Percentiles rank a stretch among this genome's conserved stretches.
These are phyloP conservation scores for Bisporella sp. DNA, from an alignment of 2,329 filamentous ascomycete genomes.

Conservation along the genomic window DNA sequence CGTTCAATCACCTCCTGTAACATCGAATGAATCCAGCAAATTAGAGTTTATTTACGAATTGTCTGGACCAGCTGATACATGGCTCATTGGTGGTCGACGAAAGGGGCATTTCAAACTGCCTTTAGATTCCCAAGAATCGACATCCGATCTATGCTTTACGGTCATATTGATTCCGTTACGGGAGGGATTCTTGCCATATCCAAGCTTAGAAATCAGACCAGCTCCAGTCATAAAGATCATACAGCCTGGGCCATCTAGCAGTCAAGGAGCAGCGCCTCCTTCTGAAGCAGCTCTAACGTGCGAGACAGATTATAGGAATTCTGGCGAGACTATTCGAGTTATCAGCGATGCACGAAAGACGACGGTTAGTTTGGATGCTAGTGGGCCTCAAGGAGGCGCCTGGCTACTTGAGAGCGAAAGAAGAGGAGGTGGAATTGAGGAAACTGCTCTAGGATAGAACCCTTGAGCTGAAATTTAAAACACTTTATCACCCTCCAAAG, in stretches of 20 bases:
- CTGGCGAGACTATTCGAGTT: constrained; percentile 71
- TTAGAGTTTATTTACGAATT: constrained; percentile 82
- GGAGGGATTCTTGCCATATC: constrained; percentile 71
- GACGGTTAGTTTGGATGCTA: constrained; percentile 65
- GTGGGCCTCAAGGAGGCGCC: constrained; percentile 57
- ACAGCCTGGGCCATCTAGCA: constrained; percentile 11
- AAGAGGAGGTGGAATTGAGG: constrained; percentile 2
- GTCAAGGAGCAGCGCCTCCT: constrained; percentile 10
- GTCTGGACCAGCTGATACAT: constrained; percentile 63
- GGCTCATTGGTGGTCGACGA: constrained; percentile 78
- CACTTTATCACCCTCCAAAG: no score
- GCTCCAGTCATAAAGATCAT: constrained; percentile 31
- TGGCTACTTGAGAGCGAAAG: constrained; percentile 58
- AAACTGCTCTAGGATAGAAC: no score
- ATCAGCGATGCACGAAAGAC: constrained; percentile 64
- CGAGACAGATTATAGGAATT: constrained; percentile 75
- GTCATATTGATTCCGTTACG: constrained; percentile 75
- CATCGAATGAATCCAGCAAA: constrained; percentile 25
- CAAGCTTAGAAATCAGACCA: constrained; percentile 70
- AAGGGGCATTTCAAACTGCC: constrained; percentile 70
- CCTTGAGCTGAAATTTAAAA: no score
- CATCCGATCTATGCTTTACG: constrained; percentile 46
- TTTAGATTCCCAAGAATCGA: constrained; percentile 33
- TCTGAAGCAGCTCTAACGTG: constrained; percentile 40
- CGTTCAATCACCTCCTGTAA: constrained; percentile 14